Conservation (phyloP, 306 rosid species). For the Lotus japonicus region DNA sequence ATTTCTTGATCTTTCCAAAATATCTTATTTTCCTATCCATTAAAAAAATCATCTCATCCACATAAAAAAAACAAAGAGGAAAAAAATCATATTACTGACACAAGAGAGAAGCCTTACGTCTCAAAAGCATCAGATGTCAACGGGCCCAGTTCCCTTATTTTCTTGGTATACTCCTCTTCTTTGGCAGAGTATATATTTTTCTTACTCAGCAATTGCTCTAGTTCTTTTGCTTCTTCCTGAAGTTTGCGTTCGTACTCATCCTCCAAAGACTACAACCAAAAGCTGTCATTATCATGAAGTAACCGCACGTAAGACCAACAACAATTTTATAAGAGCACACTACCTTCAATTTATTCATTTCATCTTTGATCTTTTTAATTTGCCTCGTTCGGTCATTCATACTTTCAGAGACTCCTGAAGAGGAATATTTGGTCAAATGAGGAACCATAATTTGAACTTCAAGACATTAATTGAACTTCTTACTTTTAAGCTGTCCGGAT, state of each 20-base stretch:
- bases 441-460: conserved; percentile 14
- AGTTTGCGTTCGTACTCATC: conserved; percentile 73
- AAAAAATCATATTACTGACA: not conserved
- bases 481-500: conserved; percentile 67
- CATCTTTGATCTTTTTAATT: conserved; percentile 62
- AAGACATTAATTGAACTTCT: conserved; percentile 28
- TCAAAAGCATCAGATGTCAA: conserved; percentile 96
- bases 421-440: conserved; percentile 29
- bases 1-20: not conserved
- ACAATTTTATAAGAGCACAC: conserved; percentile 18
- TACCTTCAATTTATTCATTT: conserved; percentile 82
- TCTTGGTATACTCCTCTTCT: conserved; percentile 86
- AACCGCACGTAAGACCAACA: conserved; percentile 21
- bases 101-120: conserved; percentile 42
- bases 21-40: not conserved
- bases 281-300: conserved; percentile 12
- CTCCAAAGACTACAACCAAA: conserved; percentile 66
- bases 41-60: not conserved
- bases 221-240: conserved; percentile 91
- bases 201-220: conserved; percentile 77
- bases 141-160: conserved; percentile 87
- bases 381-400: conserved; percentile 51
- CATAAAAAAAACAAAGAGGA: not conserved
- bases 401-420: conserved; percentile 62
- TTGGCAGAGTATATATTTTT: conserved; percentile 66